Base-by-base conservation (phyloP, 192 early-diverging fungal species). In the Rhizophagus clarus region DNA sequence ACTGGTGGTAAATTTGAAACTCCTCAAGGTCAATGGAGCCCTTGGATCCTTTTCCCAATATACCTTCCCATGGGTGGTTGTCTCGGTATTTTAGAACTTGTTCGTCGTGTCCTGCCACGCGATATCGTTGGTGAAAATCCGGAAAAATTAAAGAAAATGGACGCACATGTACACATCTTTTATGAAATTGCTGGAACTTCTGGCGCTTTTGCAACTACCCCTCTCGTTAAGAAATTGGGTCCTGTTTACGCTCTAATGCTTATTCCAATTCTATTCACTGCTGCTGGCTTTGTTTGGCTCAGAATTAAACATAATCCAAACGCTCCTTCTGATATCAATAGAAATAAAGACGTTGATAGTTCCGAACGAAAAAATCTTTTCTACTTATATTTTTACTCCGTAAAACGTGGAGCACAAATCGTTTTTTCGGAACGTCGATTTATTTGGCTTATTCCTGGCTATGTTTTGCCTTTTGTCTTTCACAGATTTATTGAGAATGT, bases 51-150 rank as follows among this genome's bases (percentile, higher is more conserved):
- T 40, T 83, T 86, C 76, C 79, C 81, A 28, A 67, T 91, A 73
- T 91, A 89, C 76, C 66, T 79, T n/a, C 62, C 82, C 24, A 84
- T 86, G 64, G 90, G 90, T 60, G 76, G 88, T 70, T 88, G 83
- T 74, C 87, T 87, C 45, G 89, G 89, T 28, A 86, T 88, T 80
- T 82, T 91, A 24, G 90, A 91, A 68, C 81, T 91, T 17, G 88
- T 91, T 31, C 89, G 90, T 17, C 89, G 90, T 78, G 84, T 90
- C 72, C 87, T 90, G 24, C 89, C 89, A 42, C 74, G 78, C n/a
- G 89, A 90, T 77, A 87, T 90, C 66, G 89, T 91, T 56, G 90
- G 90, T 49, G 90, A 89, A 51, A 83, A 91, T 83, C 85, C 88
- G 17, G 66, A 84, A 69, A 91, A 91, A 84, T 85, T 91, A 74